These are phyloP conservation scores for Truncatella angustata DNA, from an alignment of 2,329 filamentous ascomycete species.

Conservation along the genomic window DNA sequence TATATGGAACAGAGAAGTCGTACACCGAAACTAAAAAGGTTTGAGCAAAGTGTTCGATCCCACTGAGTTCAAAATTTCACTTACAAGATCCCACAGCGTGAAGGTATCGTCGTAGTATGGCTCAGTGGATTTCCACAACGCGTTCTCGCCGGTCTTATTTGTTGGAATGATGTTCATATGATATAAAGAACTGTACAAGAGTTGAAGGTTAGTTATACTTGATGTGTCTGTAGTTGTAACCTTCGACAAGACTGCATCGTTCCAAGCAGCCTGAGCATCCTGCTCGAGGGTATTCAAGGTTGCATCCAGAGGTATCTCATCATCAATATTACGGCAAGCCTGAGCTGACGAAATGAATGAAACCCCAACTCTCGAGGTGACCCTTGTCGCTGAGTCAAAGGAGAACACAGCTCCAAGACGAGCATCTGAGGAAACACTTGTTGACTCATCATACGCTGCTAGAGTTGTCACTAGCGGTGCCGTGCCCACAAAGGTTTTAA, in stretches of 20 bases:
- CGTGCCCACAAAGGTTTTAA: conserved; percentile 42
- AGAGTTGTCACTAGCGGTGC: conserved; percentile 29
- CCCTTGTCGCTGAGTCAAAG: conserved; percentile 42
- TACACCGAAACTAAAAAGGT: conserved; percentile 57
- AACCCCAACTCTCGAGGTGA: conserved; percentile 62
- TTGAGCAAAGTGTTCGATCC: background rate
- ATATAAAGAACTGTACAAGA: conserved; percentile 68
- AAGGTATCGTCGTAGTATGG: conserved; percentile 73
- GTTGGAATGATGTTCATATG: conserved; percentile 69
- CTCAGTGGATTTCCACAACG: conserved; percentile 60
- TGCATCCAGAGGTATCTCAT: conserved; percentile 50
- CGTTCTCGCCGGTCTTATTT: conserved; percentile 71
- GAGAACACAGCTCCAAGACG: conserved; percentile 53
- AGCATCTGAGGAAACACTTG: conserved; percentile 19
- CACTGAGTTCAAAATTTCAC: conserved; percentile 11
- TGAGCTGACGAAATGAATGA: conserved; percentile 64
- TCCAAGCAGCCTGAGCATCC: conserved; percentile 55
- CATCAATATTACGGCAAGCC: conserved; percentile 57
- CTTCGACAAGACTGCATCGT: conserved; percentile 59
- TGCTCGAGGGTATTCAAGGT: conserved; percentile 42
- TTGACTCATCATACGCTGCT: conserved; percentile 24
- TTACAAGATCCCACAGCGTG: conserved; percentile 60
- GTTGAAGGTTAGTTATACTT: conserved; percentile 51
- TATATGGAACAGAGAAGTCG: conserved; percentile 63
- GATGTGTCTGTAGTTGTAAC: conserved; percentile 56